Percentiles rank a stretch among this genome's conserved stretches.
Conservation (phyloP, 2,329 filamentous ascomycete genomes). For the Neonectria magnoliae region DNA sequence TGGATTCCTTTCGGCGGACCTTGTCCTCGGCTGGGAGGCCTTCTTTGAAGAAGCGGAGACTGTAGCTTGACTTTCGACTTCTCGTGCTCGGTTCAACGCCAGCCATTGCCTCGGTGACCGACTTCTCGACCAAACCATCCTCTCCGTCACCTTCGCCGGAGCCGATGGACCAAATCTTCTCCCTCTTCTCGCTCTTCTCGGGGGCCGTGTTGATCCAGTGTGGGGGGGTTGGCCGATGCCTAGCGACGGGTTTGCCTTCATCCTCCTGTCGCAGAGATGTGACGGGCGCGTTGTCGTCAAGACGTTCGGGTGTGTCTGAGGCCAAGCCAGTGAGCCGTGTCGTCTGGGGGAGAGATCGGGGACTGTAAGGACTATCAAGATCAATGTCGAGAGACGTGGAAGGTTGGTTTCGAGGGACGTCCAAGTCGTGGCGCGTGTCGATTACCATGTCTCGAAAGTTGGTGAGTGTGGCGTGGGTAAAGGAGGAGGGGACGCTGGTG, state of each 20-base stretch:
- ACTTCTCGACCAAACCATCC: slow-evolving; percentile 70
- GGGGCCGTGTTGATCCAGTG: slow-evolving; percentile 56
- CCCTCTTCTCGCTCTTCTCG: slow-evolving; percentile 71
- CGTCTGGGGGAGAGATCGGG: slow-evolving; percentile 39
- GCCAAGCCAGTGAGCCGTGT: slow-evolving; percentile 43
- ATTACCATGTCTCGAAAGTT: slow-evolving; percentile 51
- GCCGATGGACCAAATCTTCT: slow-evolving; percentile 73
- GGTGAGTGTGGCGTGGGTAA: slow-evolving; percentile 44
- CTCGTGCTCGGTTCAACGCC: slow-evolving; percentile 71
- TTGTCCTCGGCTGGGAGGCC: slow-evolving; percentile 69
- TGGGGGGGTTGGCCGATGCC: slow-evolving; percentile 50
- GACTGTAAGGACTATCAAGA: slow-evolving; percentile 34
- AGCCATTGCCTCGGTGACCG: slow-evolving; percentile 69
- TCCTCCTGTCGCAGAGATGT: slow-evolving; percentile 28
- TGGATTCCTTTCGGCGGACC: slow-evolving; percentile 61
- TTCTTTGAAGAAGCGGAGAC: slow-evolving; percentile 73
- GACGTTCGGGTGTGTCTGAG: slow-evolving; percentile 29
- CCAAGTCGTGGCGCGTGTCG: slow-evolving; percentile 48
- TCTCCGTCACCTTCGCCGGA: slow-evolving; percentile 59
- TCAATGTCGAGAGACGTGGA: slow-evolving; percentile 51
- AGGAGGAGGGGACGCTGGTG: slow-evolving; percentile 47
- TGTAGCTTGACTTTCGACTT: slow-evolving; percentile 75
- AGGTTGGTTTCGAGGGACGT: slow-evolving; percentile 42
- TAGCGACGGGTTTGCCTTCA: slow-evolving; percentile 31
- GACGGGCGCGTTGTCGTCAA: slow-evolving; percentile 27